A percentile compares a stretch with the other conserved stretches of the same genome.
Evolutionary conservation across 345 rosid genomes (phyloP).

Genomic region (Dimocarpus longan): DNA sequence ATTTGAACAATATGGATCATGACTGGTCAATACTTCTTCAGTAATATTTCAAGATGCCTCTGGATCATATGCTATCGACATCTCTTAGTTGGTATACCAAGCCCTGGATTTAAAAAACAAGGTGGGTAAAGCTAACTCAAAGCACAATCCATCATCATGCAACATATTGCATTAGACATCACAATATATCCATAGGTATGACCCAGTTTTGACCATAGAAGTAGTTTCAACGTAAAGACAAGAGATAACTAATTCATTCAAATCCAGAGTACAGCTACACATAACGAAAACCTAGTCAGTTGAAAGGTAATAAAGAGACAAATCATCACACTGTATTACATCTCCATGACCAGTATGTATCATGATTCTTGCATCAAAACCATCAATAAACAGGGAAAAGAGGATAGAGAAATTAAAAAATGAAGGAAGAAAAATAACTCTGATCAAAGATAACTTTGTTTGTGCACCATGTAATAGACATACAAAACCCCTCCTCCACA

Average conservation of each 20-base stretch:
- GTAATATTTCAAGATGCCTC: slow-evolving; percentile 18
- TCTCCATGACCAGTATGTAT: background rate
- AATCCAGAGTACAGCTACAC: background rate
- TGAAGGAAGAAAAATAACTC: background rate
- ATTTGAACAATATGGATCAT: slow-evolving; percentile 11
- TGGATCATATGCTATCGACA: slow-evolving; percentile 11
- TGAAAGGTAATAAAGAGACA: background rate
- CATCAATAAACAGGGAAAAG: background rate
- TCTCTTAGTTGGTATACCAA: slow-evolving; percentile 14
- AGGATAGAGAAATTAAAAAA: too few species aligned
- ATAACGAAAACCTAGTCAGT: background rate
- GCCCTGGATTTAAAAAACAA: slow-evolving; percentile 14
- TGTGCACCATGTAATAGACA: background rate
- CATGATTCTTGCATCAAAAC: background rate
- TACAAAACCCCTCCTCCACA: background rate
- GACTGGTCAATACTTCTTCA: slow-evolving; percentile 13
- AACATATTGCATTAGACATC: background rate
- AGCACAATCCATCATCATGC: background rate
- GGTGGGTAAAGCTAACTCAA: slow-evolving; percentile 1
- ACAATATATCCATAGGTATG: background rate
- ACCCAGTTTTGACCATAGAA: background rate
- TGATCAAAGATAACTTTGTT: background rate
- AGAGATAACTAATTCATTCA: background rate
- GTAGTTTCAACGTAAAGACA: background rate
- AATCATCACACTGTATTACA: background rate